Evolutionary conservation across 352 stramenopile species (phyloP), one percentile per base, ranked within the genome.

Genomic region (Phytophthora meadii): DNA sequence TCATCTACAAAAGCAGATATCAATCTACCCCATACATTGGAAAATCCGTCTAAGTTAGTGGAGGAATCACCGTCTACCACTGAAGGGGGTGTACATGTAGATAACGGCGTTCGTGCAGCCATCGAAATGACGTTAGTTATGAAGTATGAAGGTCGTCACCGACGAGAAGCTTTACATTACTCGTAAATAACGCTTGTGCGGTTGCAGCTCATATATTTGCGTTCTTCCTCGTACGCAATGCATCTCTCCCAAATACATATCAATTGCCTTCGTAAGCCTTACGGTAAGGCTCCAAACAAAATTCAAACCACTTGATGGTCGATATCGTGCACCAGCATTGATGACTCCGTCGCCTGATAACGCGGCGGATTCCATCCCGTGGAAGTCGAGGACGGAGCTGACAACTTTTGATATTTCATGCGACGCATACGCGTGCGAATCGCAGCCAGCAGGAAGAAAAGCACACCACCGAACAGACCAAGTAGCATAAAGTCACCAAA

Each of bases 1-100:
- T 24, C 58, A 19, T 54, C 14, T 74, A 54, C 22, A 68, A 71
- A 59, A 69, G 49, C 65, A 67, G 61, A 75, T n/a, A 64, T 82
- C 49, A 42, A 2, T 47, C 39, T 83, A 22, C 22, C 42, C 62
- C 77, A 14, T 70, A 27, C 41, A 62, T 72, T 36, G 3, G 74
- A 72, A 17, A 54, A 53, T 68, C 66, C 12, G 22, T 83, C 5
- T 30, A 81, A 83, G 53, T n/a, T 82, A 28, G 32, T 5, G 1
- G n/a, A 65, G 15, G 46, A 70, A 40, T 44, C 76, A 28, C 56
- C 66, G 9, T n/a, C 59, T 22, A 64, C 71, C 55, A 27, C 34
- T 44, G 59, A 67, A 34, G 30, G 19, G 27, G 59, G 63, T 42
- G 61, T 57, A 34, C 63, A 58, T n/a, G 61, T 57, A 34, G 63